Evolutionary conservation across 345 rosid genomes (phyloP), one percentile per base, ranked within the genome.

Genomic region (Camelina laxa): DNA sequence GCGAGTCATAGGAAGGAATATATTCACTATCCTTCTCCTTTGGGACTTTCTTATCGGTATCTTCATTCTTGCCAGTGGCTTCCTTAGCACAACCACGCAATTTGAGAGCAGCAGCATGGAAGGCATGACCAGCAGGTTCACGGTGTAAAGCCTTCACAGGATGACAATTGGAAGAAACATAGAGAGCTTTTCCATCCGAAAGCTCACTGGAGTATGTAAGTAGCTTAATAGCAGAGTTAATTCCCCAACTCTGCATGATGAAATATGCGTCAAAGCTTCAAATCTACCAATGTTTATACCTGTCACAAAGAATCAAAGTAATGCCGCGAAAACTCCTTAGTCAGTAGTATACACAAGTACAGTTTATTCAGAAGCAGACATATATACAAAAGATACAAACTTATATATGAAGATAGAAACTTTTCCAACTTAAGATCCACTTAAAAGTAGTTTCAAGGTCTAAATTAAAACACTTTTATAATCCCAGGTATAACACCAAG

Each of bases 111-210:
- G 87, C 88, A 76, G 84, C 15, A 62, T 95, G 98, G 65, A 92
- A 95, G 60, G 96, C 60, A 82, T 86, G 96, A 17, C 97, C 99
- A 78, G 99, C 98, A 69, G 99, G 98, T 79, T 95, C 98, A 55
- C 80, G 90, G 49, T 82, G 82, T 16, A 63, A 61, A 42, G 92
- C 92, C 85, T 95, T 95, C 36, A 87, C 69, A 9, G 99, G 97
- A 74, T 83, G 85, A 79, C 87, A 80, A 79, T 92, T 95, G 16
- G 97, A 95, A 69, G 86, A 83, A 74, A 77, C 82, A 74, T 73
- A 84, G 21, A 92, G 22, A 20, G 91, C 87, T 64, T 87, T 75
- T 19, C 97, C 92, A 68, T 82, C 91, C 31, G 73, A 63, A 60
- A 92, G 93, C 80, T 92, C 97, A 22, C 80, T 60, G 1, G 96